A percentile compares a stretch with the other conserved stretches of the same genome.
Evolutionary conservation across 352 stramenopile species (phyloP).

Genomic region (Pythium chondricola): DNA sequence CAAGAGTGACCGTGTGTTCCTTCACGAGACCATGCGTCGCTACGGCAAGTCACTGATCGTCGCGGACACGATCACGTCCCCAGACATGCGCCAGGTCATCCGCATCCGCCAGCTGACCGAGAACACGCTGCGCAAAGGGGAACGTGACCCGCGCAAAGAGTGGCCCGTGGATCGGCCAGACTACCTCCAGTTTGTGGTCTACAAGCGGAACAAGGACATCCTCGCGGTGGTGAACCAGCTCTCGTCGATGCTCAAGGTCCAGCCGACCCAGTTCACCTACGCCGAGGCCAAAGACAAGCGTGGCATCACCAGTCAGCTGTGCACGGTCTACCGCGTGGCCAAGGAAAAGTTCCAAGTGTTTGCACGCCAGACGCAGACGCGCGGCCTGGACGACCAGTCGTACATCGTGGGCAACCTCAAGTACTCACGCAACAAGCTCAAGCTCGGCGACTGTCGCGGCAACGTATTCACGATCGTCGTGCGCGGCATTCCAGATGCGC

Average conservation of each 20-base stretch:
- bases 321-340: constrained; percentile 80
- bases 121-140: constrained; percentile 27
- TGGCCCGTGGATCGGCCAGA: constrained; percentile 79
- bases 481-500: constrained; percentile 77
- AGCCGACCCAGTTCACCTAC: constrained; percentile 77
- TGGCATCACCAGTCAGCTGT: constrained; percentile 94
- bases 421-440: constrained; percentile 83
- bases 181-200: constrained; percentile 94
- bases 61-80: constrained; percentile 85
- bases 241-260: constrained; percentile 60
- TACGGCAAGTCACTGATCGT: constrained; percentile 75
- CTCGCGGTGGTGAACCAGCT: constrained; percentile 77
- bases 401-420: constrained; percentile 90
- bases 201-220: constrained; percentile 96
- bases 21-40: constrained; percentile 88
- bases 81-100: constrained; percentile 63
- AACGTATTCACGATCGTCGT: constrained; percentile 94
- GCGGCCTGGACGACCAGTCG: constrained; percentile 58
- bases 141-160: constrained; percentile 49
- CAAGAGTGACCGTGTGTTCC: constrained; percentile 81
- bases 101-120: constrained; percentile 48
- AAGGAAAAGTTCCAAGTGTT: constrained; percentile 53
- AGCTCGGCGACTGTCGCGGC: constrained; percentile 82
- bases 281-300: constrained; percentile 97
- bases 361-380: constrained; percentile 20